These are phyloP conservation scores for Boechera stricta DNA, from an alignment of 345 rosid species.

Conservation along the genomic window DNA sequence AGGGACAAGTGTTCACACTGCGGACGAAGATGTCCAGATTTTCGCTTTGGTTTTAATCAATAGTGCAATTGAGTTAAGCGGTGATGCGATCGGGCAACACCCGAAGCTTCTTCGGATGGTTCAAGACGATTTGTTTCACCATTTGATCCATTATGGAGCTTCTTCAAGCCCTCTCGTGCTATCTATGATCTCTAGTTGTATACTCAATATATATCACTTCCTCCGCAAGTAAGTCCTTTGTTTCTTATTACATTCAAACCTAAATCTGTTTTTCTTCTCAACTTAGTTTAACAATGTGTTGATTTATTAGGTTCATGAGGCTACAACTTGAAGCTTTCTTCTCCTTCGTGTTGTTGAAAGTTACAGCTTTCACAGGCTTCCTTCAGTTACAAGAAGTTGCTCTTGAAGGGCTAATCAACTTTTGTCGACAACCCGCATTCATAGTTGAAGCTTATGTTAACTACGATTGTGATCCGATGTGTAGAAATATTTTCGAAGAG, in stretches of 20 bases:
- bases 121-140: constrained; percentile 85
- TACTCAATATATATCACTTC: constrained; percentile 80
- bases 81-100: constrained; percentile 76
- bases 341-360: constrained; percentile 62
- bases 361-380: constrained; percentile 50
- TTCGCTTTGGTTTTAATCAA: constrained; percentile 70
- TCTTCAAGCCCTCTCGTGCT: constrained; percentile 75
- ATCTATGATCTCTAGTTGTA: constrained; percentile 89
- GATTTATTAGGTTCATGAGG: constrained; percentile 65
- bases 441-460: constrained; percentile 79
- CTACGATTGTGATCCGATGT: constrained; percentile 79
- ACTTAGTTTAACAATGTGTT: constrained; percentile 14
- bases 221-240: constrained; percentile 66
- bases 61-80: constrained; percentile 75
- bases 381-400: constrained; percentile 86
- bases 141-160: constrained; percentile 82
- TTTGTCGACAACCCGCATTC: constrained; percentile 83
- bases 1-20: constrained; percentile 55
- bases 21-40: constrained; percentile 74
- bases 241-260: neutral
- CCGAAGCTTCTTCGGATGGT: constrained; percentile 78
- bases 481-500: constrained; percentile 69
- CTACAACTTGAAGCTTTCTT: constrained; percentile 95
- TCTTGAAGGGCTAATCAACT: constrained; percentile 80
- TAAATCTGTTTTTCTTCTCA: neutral